A percentile compares a stretch with the other conserved stretches of the same genome.
Evolutionary conservation across 2,329 filamentous ascomycete species (phyloP).

Genomic region (Fusarium pseudograminearum): DNA sequence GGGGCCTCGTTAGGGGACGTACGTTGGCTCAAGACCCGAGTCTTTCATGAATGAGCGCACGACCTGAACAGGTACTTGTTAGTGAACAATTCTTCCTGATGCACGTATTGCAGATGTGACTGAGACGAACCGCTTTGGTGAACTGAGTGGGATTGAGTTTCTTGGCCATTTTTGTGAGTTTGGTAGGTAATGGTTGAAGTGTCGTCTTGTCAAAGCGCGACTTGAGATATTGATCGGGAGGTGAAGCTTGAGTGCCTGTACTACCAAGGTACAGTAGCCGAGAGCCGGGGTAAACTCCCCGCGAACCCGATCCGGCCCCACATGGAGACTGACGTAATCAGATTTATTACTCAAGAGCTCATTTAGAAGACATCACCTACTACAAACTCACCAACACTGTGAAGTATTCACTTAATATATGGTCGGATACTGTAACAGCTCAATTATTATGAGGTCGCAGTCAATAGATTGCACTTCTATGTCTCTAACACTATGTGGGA

Average conservation of each 20-base stretch:
- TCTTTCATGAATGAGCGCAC: constrained; percentile 86
- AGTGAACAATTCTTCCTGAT: background rate
- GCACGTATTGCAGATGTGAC: background rate
- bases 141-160: constrained; percentile 52
- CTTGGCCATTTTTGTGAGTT: constrained; percentile 48
- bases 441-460: too few relatives aligned
- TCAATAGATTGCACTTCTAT: background rate
- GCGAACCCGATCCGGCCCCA: constrained; percentile 10
- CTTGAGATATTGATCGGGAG: constrained; percentile 10
- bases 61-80: constrained; percentile 65
- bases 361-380: background rate
- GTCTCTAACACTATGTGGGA: background rate
- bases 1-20: constrained; percentile 1
- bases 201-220: background rate
- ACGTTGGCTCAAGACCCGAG: constrained; percentile 92
- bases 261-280: constrained; percentile 3
- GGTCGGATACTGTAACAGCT: too few relatives aligned
- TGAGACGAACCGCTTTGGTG: constrained; percentile 51
- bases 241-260: background rate
- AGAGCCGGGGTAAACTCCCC: constrained; percentile 19
- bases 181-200: too few relatives aligned
- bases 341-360: background rate
- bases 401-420: too few relatives aligned
- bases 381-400: too few relatives aligned
- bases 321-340: constrained; percentile 17